Evolutionary conservation across 148 eudicot species (phyloP).

Genomic region (Drosera capensis): DNA sequence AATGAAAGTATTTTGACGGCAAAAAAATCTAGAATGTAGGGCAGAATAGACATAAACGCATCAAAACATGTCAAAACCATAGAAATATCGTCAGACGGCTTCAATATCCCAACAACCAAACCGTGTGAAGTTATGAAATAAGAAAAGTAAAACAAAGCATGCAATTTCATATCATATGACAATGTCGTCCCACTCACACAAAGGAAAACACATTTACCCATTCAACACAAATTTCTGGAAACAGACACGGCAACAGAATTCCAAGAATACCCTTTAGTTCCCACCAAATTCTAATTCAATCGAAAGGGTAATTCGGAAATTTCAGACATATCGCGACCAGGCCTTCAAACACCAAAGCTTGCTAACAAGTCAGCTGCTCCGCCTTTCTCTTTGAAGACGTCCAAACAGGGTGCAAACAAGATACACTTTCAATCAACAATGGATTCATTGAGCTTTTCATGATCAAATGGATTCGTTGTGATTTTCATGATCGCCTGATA

Average conservation of each 20-base stretch:
- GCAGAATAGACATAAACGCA: no score
- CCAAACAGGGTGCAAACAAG: conserved; percentile 8
- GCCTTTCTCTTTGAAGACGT: background rate
- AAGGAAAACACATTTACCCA: no score
- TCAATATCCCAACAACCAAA: conserved; percentile 15
- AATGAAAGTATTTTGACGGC: no score
- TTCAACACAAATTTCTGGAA: no score
- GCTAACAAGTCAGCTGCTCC: background rate
- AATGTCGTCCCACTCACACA: background rate
- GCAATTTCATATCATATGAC: background rate
- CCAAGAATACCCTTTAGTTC: no score
- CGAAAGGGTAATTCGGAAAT: no score
- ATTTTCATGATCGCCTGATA: background rate
- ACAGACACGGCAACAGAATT: no score
- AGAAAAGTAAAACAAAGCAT: background rate
- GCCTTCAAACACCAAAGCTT: background rate
- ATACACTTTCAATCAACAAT: background rate
- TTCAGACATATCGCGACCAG: background rate
- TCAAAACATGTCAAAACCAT: no score
- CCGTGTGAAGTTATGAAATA: background rate
- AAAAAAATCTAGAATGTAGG: no score
- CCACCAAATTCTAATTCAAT: no score
- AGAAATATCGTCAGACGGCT: conserved; percentile 1
- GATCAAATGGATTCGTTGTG: background rate
- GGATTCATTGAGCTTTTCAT: background rate